Evolutionary conservation across 2,329 filamentous ascomycete species (phyloP).

Genomic region (Fusarium subglutinans): DNA sequence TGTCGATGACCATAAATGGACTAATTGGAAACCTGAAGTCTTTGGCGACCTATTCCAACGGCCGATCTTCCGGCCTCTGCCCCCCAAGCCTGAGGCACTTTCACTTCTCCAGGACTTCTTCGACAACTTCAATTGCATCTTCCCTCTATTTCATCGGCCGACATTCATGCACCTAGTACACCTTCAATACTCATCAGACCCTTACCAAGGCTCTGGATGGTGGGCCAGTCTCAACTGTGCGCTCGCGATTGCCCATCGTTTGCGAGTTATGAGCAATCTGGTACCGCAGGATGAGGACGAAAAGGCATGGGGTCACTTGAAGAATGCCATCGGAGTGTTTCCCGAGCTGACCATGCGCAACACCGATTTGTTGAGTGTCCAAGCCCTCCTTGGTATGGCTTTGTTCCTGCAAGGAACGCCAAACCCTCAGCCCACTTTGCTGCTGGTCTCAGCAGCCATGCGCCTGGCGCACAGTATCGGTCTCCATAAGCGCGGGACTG

Average conservation of each 20-base stretch:
- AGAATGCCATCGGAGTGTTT: slow-evolving; percentile 95
- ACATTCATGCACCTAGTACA: slow-evolving; percentile 99
- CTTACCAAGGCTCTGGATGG: slow-evolving; percentile 96
- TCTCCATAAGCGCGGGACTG: slow-evolving; percentile 90
- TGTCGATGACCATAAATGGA: slow-evolving; percentile 94
- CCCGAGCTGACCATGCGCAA: slow-evolving; percentile 95
- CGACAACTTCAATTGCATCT: slow-evolving; percentile 99
- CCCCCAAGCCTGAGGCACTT: slow-evolving; percentile 85
- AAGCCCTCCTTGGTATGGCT: slow-evolving; percentile 92
- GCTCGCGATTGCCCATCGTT: slow-evolving; percentile 88
- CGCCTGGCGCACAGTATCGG: slow-evolving; percentile 93
- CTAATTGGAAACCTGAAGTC: slow-evolving; percentile 97
- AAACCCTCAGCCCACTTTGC: slow-evolving; percentile 93
- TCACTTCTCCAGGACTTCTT: slow-evolving; percentile 94
- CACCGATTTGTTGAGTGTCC: slow-evolving; percentile 92
- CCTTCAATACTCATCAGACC: slow-evolving; percentile 89
- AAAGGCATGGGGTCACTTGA: slow-evolving; percentile 94
- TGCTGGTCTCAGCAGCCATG: slow-evolving; percentile 90
- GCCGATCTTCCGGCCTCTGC: slow-evolving; percentile 83
- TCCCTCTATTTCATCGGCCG: slow-evolving; percentile 95
- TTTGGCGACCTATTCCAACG: slow-evolving; percentile 92
- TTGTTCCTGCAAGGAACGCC: slow-evolving; percentile 96
- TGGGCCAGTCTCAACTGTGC: slow-evolving; percentile 97
- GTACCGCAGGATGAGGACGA: slow-evolving; percentile 91
- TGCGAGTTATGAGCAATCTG: slow-evolving; percentile 95